Evolutionary conservation across 75 land plant genomes (phyloP), one percentile per base, ranked within the genome.

Genomic region (Selaginella tamariscina): DNA sequence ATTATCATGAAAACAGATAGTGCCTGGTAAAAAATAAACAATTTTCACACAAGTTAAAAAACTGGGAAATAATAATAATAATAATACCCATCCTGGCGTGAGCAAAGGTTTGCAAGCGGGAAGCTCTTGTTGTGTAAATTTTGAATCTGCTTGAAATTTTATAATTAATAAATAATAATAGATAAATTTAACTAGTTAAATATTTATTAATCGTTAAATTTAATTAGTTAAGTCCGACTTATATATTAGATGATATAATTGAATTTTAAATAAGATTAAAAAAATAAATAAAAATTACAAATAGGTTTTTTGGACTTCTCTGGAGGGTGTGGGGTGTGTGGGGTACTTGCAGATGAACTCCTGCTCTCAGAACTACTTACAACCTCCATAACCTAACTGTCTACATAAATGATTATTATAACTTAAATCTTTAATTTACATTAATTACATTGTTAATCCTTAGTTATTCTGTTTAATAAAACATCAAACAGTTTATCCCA

Each of bases 111-210:
- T 59, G 62, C 62, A 59, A 59, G 62, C 62, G 2, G 62, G 62
- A 59, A 59, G 62, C 62, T 59, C 62, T 27, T 59, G 62, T n/a
- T 59, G 62, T n/a, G 62, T 59, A n/a, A 59, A 59, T 27, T 23
- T 59, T 8, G 62, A 59, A 39, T 39, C 49, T 39, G 15, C 11
- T 5, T 5, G 49, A 39, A 39, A 39, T 5, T 5, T 5, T 15
- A 39, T 5, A n/a, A n/a, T n/a, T n/a, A 39, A 39, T 39, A 39
- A 39, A 39, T 5, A 39, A 39, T 15, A 39, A 39, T 5, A 39
- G 49, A 39, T 5, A 39, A 5, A 39, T 39, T 39, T n/a, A n/a
- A n/a, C n/a, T n/a, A n/a, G n/a, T n/a, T n/a, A n/a, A n/a, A n/a
- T n/a, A n/a, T n/a, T n/a, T n/a, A n/a, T n/a, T n/a, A n/a, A n/a